phyloP scores from a whole-genome alignment of 495 filamentous ascomycete genomes.

The Hyaloscypha bicolor region DNA sequence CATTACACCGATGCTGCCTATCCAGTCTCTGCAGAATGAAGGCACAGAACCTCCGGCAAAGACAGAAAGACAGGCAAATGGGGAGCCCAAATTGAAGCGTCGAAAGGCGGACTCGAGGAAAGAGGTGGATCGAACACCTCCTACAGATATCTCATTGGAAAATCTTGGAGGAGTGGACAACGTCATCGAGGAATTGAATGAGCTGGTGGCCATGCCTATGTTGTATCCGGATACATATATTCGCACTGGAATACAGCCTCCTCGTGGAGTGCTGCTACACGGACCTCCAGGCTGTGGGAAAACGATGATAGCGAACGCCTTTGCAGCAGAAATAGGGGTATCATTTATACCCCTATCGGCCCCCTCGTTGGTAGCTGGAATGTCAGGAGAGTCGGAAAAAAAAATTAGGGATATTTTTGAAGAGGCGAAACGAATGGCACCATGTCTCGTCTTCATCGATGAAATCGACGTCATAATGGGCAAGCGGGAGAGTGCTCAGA shows the following conservation, averaged over 20 bases:
- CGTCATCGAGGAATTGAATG: slow-evolving; percentile 73
- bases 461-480: slow-evolving; percentile 97
- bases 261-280: slow-evolving; percentile 88
- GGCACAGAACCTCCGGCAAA: slow-evolving; percentile 39
- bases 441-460: slow-evolving; percentile 92
- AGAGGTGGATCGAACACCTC: slow-evolving; percentile 66
- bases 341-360: slow-evolving; percentile 89
- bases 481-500: slow-evolving; percentile 90
- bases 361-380: slow-evolving; percentile 87
- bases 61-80: slow-evolving; percentile 54
- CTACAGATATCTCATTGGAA: slow-evolving; percentile 71
- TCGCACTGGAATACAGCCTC: slow-evolving; percentile 70
- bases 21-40: slow-evolving; percentile 27
- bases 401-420: slow-evolving; percentile 90
- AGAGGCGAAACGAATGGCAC: slow-evolving; percentile 83
- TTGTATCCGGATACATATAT: slow-evolving; percentile 60
- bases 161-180: slow-evolving; percentile 87
- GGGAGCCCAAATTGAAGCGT: slow-evolving; percentile 69
- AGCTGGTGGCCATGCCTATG: slow-evolving; percentile 82
- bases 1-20: slow-evolving; percentile 14
- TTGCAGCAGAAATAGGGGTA: slow-evolving; percentile 81
- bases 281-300: slow-evolving; percentile 96
- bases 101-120: slow-evolving; percentile 53
- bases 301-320: slow-evolving; percentile 89
- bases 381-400: slow-evolving; percentile 97